A percentile compares a stretch with the other conserved stretches of the same genome.
Conservation (phyloP, 225 moss, liverwort and hornwort species). For the Sphagnum tenellum region DNA sequence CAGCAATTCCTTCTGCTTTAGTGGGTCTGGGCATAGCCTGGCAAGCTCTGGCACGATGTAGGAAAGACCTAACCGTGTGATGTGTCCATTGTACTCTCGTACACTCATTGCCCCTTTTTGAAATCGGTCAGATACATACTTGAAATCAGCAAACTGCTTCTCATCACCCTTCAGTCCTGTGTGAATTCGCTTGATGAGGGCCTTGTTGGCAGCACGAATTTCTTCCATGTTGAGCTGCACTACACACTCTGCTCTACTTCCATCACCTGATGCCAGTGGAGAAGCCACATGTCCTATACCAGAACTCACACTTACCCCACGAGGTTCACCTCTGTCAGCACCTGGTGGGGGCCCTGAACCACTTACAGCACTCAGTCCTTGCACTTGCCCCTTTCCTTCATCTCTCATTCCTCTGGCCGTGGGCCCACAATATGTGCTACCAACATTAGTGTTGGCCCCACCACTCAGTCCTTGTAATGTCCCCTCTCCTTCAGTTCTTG, state of each 20-base stretch:
- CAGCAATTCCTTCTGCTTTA: slow-evolving; percentile 65
- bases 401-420: slow-evolving; percentile 11
- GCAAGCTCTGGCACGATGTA: slow-evolving; percentile 86
- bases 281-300: slow-evolving; percentile 11
- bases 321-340: slow-evolving; percentile 28
- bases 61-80: slow-evolving; percentile 68
- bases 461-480: too few species aligned
- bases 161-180: slow-evolving; percentile 67
- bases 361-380: slow-evolving; percentile 18
- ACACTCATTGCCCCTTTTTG: slow-evolving; percentile 80
- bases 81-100: slow-evolving; percentile 60
- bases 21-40: slow-evolving; percentile 90
- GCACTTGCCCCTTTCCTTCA: slow-evolving; percentile 30
- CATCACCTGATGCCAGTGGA: slow-evolving; percentile 12
- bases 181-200: slow-evolving; percentile 68
- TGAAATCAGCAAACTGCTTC: slow-evolving; percentile 84
- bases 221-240: slow-evolving; percentile 53
- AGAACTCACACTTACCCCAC: slow-evolving; percentile 26
- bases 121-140: slow-evolving; percentile 70
- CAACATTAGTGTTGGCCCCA: background rate
- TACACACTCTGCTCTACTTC: slow-evolving; percentile 15
- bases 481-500: too few species aligned
- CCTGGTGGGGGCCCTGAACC: slow-evolving; percentile 29
- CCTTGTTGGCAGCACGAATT: slow-evolving; percentile 66
- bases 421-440: slow-evolving; percentile 19